These are phyloP conservation scores for Hysterium pulicare DNA, from an alignment of 2,329 filamentous ascomycete genomes.

Conservation along the genomic window DNA sequence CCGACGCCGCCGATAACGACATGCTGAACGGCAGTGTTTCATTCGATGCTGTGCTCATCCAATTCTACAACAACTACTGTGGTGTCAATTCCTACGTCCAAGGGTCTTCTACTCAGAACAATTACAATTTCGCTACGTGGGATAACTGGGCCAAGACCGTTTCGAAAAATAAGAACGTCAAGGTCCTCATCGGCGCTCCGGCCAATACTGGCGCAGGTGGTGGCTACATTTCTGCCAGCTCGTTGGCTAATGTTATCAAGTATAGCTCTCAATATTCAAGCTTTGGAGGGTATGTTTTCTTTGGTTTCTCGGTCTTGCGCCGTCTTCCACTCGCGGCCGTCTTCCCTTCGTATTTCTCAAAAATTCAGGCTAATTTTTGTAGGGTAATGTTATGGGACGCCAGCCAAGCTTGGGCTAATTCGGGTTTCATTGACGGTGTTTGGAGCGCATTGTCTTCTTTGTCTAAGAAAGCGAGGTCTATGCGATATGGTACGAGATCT, in stretches of 20 bases:
- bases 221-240: conserved; percentile 52
- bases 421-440: conserved; percentile 20
- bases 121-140: conserved; percentile 64
- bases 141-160: conserved; percentile 60
- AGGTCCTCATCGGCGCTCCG: conserved; percentile 60
- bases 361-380: too few species aligned
- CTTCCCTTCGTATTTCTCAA: too few species aligned
- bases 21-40: conserved; percentile 52
- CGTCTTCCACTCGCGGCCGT: too few species aligned
- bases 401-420: conserved; percentile 29
- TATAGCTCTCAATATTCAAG: conserved; percentile 55
- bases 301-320: conserved; percentile 45
- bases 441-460: conserved; percentile 7
- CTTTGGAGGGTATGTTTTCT: conserved; percentile 69
- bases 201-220: conserved; percentile 51
- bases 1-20: conserved; percentile 57
- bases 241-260: conserved; percentile 50
- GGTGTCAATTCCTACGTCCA: conserved; percentile 52
- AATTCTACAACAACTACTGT: conserved; percentile 70
- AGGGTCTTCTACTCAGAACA: conserved; percentile 45
- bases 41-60: conserved; percentile 61
- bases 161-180: conserved; percentile 58
- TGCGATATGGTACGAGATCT: too few species aligned
- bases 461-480: not conserved
- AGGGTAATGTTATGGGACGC: conserved; percentile 56